Evolutionary conservation across 768 basidiomycete species (phyloP).

Genomic region (Boletus subparvulus): DNA sequence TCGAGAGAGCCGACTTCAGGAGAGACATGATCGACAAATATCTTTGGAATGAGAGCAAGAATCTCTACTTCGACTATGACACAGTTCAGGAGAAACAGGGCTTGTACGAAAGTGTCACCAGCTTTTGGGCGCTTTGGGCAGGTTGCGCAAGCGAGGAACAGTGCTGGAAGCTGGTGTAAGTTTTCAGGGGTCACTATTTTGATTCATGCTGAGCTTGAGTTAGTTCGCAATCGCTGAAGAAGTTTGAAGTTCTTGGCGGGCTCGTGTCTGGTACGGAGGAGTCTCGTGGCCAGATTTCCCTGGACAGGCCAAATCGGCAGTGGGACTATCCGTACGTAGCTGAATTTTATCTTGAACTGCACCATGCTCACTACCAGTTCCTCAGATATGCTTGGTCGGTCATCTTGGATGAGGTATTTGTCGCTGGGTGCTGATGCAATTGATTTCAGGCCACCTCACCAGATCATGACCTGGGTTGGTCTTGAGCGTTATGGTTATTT

Average conservation of each 20-base stretch:
- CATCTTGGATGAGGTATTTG: not conserved
- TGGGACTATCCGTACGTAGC: constrained; percentile 92
- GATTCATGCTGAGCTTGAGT: constrained; percentile 17
- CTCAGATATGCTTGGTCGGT: constrained; percentile 67
- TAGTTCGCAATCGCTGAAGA: constrained; percentile 83
- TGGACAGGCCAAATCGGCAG: constrained; percentile 96
- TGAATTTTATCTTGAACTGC: constrained; percentile 4
- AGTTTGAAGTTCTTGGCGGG: constrained; percentile 96
- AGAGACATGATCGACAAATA: constrained; percentile 86
- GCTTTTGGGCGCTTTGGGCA: constrained; percentile 96
- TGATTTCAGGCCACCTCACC: constrained; percentile 82
- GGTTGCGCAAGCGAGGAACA: constrained; percentile 97
- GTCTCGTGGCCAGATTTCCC: constrained; percentile 91
- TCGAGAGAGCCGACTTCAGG: constrained; percentile 81
- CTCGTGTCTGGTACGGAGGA: constrained; percentile 96
- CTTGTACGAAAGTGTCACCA: constrained; percentile 94
- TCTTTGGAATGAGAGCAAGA: constrained; percentile 95
- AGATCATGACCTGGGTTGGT: constrained; percentile 98
- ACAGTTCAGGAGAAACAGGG: constrained; percentile 88
- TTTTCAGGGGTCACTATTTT: constrained; percentile 19
- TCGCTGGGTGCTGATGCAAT: constrained; percentile 10
- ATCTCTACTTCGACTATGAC: constrained; percentile 95
- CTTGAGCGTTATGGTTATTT: constrained; percentile 94
- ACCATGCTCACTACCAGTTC: constrained; percentile 5
- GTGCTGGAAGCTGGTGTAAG: constrained; percentile 89